A percentile compares a stretch with the other conserved stretches of the same genome.
phyloP scores from a whole-genome alignment of 139 green algal species.

The Auxenochlorella pyrenoidosa region DNA sequence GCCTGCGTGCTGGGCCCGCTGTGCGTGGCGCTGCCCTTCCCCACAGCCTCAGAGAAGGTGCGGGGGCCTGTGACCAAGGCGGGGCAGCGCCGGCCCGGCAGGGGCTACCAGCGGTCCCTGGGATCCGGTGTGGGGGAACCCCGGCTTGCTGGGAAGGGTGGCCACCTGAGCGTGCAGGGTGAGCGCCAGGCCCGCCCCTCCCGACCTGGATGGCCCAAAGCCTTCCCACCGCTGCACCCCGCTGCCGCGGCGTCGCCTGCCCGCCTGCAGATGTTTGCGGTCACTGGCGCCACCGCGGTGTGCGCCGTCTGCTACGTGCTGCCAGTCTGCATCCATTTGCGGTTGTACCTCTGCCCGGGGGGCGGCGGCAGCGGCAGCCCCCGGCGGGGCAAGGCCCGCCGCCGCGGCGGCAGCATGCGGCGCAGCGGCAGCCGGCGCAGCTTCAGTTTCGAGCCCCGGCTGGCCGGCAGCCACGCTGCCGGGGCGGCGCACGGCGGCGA shows the following conservation, averaged over 20 bases:
- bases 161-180: too few relatives aligned
- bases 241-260: not conserved
- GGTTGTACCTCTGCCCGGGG: slow-evolving; percentile 29
- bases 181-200: too few relatives aligned
- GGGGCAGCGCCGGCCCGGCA: not conserved
- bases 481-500: not conserved
- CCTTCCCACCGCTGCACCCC: not conserved
- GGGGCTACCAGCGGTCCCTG: too few relatives aligned
- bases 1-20: slow-evolving; percentile 44
- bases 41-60: slow-evolving; percentile 59
- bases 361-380: not conserved
- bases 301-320: slow-evolving; percentile 61
- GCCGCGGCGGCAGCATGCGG: not conserved
- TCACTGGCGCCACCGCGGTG: slow-evolving; percentile 63
- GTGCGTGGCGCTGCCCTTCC: slow-evolving; percentile 56
- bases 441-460: slow-evolving; percentile 8
- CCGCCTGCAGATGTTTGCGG: slow-evolving; percentile 40
- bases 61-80: slow-evolving; percentile 4
- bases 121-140: too few relatives aligned
- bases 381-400: not conserved
- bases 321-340: slow-evolving; percentile 57
- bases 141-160: too few relatives aligned
- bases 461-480: not conserved
- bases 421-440: not conserved
- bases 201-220: not conserved